phyloP scores from a whole-genome alignment of 371 early-diverging fungal genomes.

The Sporodiniella umbellata region DNA sequence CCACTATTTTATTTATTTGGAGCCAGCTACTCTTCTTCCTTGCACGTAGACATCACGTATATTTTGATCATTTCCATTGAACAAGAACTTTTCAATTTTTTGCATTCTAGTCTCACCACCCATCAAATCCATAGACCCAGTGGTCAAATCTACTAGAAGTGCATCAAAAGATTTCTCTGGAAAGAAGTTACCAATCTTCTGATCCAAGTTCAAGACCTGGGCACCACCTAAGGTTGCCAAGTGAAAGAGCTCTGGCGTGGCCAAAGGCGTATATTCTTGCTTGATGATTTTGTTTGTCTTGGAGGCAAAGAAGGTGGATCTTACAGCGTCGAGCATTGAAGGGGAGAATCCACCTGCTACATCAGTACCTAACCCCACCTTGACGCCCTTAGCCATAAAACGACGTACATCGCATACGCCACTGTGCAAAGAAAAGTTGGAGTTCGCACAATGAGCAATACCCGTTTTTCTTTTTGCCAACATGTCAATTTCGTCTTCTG shows the following conservation, averaged over 20 bases:
- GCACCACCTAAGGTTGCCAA: constrained; percentile 93
- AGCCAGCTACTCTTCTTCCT: constrained; percentile 49
- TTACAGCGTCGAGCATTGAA: constrained; percentile 82
- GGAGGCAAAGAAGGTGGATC: constrained; percentile 75
- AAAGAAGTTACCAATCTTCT: constrained; percentile 76
- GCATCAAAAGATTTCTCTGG: constrained; percentile 90
- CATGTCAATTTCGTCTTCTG: constrained; percentile 63
- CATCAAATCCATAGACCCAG: constrained; percentile 50
- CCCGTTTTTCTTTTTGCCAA: constrained; percentile 63
- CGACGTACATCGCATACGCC: constrained; percentile 82
- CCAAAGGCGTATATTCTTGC: constrained; percentile 22
- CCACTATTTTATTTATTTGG: not conserved
- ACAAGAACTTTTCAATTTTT: constrained; percentile 64
- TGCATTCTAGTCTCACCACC: constrained; percentile 38
- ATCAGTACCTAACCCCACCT: constrained; percentile 93
- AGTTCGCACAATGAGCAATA: constrained; percentile 88
- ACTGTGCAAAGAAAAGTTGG: constrained; percentile 82
- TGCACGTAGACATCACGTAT: constrained; percentile 57
- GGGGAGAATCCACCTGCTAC: constrained; percentile 86
- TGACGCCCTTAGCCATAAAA: constrained; percentile 63
- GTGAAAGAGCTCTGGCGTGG: constrained; percentile 68
- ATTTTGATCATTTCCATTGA: constrained; percentile 60
- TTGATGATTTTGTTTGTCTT: constrained; percentile 40
- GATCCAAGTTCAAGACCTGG: constrained; percentile 65
- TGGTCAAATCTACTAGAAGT: constrained; percentile 65